Base-by-base conservation (phyloP, 441 rosid genomes). In the Aleurites moluccanus region DNA sequence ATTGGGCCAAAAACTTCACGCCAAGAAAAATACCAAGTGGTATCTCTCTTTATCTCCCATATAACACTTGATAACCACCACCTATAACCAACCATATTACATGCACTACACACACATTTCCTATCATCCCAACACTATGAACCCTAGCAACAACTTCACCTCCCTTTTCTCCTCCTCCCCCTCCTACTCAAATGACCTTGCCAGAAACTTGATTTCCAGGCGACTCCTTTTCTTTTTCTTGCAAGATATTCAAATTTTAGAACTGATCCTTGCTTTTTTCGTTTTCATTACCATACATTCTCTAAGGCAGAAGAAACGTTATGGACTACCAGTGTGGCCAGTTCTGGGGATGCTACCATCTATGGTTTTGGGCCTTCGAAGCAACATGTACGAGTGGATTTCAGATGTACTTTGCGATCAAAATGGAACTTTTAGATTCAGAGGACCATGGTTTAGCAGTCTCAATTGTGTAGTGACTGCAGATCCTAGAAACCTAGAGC, bases 341-440 rank as follows among this genome's bases (percentile, higher is more conserved):
- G 47, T 90, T 45, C 85, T 95, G 0, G 98, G 99, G 14, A 95
- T 95, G 99, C 79, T 91, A 15, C 99, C 98, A 0, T 91, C 99
- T 28, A 49, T 95, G 70, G 63, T 88, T 56, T 57, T 44, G 0
- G 94, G 84, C 0, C 69, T 92, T 38, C 83, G 72, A 15, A 45
- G 76, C 23, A 81, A 91, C 88, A 47, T 86, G 60, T 95, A 92
- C 78, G 97, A 95, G 69, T 91, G 90, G 96, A 27, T 95, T 49
- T 80, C 98, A 0, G 82, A 73, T 16, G 83, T 90, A 3, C 84
- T 95, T 23, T 74, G 85, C 85, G 81, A 70, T 2, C 90, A 78
- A 71, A 90, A 89, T 47, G 94, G 99, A 4, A 95, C 98, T 52
- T 95, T 95, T 64, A 75, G 56, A 15, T 95, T 95, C 84, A 82